Evolutionary conservation across 73 alveolate genomes (phyloP).

Genomic region (Paramecium primaurelia): DNA sequence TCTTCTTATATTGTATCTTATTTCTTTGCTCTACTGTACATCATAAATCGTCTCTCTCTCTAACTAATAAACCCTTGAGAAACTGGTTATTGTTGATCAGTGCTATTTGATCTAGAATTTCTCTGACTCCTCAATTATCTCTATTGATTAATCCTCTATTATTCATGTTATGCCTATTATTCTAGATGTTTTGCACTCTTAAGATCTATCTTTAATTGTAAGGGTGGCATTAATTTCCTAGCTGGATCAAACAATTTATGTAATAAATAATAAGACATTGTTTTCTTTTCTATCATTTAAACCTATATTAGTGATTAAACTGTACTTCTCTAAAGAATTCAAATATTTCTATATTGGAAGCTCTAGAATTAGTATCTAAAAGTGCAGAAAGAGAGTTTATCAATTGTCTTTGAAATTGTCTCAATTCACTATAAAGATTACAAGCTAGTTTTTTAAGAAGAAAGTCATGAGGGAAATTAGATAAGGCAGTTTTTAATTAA

Average conservation of each 20-base stretch:
- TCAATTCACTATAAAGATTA: conserved; percentile 19
- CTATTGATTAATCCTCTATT: background rate
- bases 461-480: conserved; percentile 40
- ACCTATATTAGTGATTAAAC: background rate
- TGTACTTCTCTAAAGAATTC: conserved; percentile 28
- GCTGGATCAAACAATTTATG: conserved; percentile 32
- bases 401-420: background rate
- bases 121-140: conserved; percentile 9
- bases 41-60: background rate
- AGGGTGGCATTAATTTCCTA: conserved; percentile 3
- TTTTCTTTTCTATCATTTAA: background rate
- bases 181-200: conserved; percentile 36
- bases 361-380: background rate
- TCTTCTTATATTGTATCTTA: conserved; percentile 20
- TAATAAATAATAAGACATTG: background rate
- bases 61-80: conserved; percentile 19
- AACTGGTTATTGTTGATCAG: background rate
- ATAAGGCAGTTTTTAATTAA: background rate
- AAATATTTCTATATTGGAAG: conserved; percentile 5
- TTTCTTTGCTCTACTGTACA: background rate
- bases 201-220: background rate
- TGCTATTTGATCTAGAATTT: background rate
- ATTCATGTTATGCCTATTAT: background rate
- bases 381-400: conserved; percentile 23
- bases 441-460: conserved; percentile 12